Conservation (phyloP, 2,329 filamentous ascomycete genomes). For the Aspergillus glaucus region DNA sequence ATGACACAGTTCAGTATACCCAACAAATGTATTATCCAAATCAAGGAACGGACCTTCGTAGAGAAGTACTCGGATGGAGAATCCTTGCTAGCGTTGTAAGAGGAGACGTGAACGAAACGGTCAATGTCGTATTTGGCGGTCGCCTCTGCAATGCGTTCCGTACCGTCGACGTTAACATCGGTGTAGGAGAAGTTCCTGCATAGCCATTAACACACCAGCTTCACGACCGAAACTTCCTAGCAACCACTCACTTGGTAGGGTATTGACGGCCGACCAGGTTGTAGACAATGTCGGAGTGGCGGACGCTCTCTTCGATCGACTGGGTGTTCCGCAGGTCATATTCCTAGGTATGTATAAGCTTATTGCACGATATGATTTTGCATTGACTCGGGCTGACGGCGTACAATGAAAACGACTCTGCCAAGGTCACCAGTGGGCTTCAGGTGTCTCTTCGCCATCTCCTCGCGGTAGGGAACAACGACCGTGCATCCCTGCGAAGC, state of each 20-base stretch:
- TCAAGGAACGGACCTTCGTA: constrained; percentile 63
- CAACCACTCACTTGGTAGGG: constrained; percentile 71
- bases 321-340: constrained; percentile 90
- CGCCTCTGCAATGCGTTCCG: constrained; percentile 85
- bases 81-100: constrained; percentile 76
- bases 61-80: constrained; percentile 85
- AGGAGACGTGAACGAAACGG: constrained; percentile 93
- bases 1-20: constrained; percentile 9
- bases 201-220: constrained; percentile 25
- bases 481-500: constrained; percentile 92
- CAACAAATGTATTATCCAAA: background rate
- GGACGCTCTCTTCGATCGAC: constrained; percentile 92
- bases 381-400: constrained; percentile 2
- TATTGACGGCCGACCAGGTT: constrained; percentile 93
- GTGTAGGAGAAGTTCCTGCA: constrained; percentile 82
- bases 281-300: constrained; percentile 96
- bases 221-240: background rate
- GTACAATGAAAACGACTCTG: constrained; percentile 75
- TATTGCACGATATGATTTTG: background rate
- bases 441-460: constrained; percentile 95
- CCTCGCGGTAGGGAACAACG: constrained; percentile 87
- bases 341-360: constrained; percentile 52
- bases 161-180: constrained; percentile 89
- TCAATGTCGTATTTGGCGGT: constrained; percentile 98
- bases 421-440: constrained; percentile 95